A percentile compares a stretch with the other conserved stretches of the same genome.
Evolutionary conservation across 2,329 filamentous ascomycete species (phyloP).

Genomic region (Phialophora macrospora): DNA sequence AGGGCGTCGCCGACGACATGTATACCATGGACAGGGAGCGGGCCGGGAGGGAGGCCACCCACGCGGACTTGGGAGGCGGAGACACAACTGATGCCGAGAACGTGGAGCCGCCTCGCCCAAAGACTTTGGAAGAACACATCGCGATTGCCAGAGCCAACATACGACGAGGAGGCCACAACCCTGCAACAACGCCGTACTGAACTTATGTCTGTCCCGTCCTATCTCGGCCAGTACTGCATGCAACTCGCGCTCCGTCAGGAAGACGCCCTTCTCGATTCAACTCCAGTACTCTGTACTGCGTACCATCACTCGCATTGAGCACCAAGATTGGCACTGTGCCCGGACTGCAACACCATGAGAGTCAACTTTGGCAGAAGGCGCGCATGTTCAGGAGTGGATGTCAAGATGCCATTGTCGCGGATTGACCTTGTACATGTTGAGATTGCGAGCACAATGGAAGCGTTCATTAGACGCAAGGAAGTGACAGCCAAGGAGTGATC

Average conservation of each 20-base stretch:
- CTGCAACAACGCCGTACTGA: constrained; percentile 12
- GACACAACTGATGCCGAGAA: not conserved
- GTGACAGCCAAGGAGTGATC: not conserved
- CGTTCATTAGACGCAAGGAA: not conserved
- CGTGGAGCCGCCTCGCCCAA: not conserved
- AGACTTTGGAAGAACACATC: constrained; percentile 18
- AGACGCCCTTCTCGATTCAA: not conserved
- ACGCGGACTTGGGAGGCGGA: not conserved
- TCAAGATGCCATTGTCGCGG: too few relatives aligned
- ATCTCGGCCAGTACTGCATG: not conserved
- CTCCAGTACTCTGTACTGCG: not conserved
- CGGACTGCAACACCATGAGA: not conserved
- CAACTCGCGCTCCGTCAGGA: not conserved
- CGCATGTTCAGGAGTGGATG: not conserved
- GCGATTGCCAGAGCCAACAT: constrained; percentile 18
- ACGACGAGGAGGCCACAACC: constrained; percentile 12
- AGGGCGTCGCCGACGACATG: constrained; percentile 38
- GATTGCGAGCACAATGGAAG: not conserved
- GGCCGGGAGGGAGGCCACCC: not conserved
- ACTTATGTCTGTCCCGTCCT: not conserved
- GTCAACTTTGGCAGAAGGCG: not conserved
- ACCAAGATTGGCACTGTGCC: not conserved
- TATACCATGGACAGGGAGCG: constrained; percentile 29
- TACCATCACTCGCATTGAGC: not conserved
- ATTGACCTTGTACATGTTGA: too few relatives aligned